phyloP scores from a whole-genome alignment of 208 protist species.

The Crithidia fasciculata region DNA sequence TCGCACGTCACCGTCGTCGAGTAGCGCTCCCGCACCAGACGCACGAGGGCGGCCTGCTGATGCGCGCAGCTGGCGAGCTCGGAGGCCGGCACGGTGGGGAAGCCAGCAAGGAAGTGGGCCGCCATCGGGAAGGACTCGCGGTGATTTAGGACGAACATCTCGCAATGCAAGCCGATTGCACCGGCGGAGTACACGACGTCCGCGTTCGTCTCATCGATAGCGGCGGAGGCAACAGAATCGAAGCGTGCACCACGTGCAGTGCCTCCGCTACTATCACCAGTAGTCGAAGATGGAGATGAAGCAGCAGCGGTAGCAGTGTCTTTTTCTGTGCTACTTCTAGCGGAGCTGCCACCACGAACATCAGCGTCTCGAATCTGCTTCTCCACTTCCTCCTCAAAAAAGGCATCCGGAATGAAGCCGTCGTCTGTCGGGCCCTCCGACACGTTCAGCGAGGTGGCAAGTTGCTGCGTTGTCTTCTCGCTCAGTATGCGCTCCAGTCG shows the following conservation, averaged over 20 bases:
- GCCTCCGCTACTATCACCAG: background rate
- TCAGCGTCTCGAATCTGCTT: too few relatives aligned
- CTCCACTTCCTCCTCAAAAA: constrained; percentile 25
- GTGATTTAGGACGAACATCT: constrained; percentile 68
- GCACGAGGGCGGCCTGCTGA: constrained; percentile 25
- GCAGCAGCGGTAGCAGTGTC: background rate
- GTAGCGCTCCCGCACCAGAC: constrained; percentile 30
- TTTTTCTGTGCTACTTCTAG: background rate
- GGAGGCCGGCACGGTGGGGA: constrained; percentile 18
- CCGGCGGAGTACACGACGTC: constrained; percentile 58
- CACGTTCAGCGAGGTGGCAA: constrained; percentile 46
- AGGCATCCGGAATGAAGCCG: constrained; percentile 68
- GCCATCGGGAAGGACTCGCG: constrained; percentile 50
- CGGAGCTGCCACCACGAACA: background rate
- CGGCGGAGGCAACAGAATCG: background rate
- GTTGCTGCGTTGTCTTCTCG: constrained; percentile 34
- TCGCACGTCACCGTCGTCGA: constrained; percentile 40
- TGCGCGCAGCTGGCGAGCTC: constrained; percentile 30
- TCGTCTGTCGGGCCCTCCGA: constrained; percentile 33
- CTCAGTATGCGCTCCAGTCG: constrained; percentile 49
- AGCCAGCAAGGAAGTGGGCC: constrained; percentile 45
- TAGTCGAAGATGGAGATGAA: background rate
- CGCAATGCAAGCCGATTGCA: constrained; percentile 50
- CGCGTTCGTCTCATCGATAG: constrained; percentile 17
- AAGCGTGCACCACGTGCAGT: background rate